Conservation (phyloP, 139 green algal genomes). For the Coelastrella sp. region DNA sequence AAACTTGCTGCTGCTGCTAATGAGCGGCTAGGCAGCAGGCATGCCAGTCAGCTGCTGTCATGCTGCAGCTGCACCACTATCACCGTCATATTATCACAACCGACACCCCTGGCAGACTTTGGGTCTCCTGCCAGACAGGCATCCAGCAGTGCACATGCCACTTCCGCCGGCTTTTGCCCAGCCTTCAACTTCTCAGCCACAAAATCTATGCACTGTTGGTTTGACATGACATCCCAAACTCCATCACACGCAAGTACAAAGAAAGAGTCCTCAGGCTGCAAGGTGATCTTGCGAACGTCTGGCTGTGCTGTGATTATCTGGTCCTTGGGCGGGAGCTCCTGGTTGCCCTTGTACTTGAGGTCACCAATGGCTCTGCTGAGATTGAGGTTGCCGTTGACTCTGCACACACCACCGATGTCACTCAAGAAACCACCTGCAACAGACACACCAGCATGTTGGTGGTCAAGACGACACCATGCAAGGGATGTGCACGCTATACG, state of each 20-base stretch:
- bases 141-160: conserved; percentile 85
- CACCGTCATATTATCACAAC: conserved; percentile 94
- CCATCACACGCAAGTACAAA: conserved; percentile 95
- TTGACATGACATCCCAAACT: conserved; percentile 94
- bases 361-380: conserved; percentile 96
- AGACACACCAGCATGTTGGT: neutral
- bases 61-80: conserved; percentile 66
- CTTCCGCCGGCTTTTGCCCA: conserved; percentile 60
- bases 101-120: conserved; percentile 84
- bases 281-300: conserved; percentile 58
- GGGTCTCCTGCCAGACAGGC: conserved; percentile 89
- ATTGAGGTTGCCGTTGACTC: conserved; percentile 97
- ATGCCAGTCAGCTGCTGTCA: conserved; percentile 32
- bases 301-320: conserved; percentile 75
- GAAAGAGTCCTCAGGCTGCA: conserved; percentile 82
- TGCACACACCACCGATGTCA: conserved; percentile 56
- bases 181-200: conserved; percentile 72
- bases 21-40: conserved; percentile 24
- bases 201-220: conserved; percentile 91
- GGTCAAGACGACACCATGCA: too few species aligned
- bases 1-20: conserved; percentile 1
- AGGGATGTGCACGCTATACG: too few species aligned
- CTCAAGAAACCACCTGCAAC: conserved; percentile 48
- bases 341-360: conserved; percentile 94
- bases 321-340: conserved; percentile 65